Conservation (phyloP, 352 stramenopile genomes). For the Aphanomyces cochlioides region DNA sequence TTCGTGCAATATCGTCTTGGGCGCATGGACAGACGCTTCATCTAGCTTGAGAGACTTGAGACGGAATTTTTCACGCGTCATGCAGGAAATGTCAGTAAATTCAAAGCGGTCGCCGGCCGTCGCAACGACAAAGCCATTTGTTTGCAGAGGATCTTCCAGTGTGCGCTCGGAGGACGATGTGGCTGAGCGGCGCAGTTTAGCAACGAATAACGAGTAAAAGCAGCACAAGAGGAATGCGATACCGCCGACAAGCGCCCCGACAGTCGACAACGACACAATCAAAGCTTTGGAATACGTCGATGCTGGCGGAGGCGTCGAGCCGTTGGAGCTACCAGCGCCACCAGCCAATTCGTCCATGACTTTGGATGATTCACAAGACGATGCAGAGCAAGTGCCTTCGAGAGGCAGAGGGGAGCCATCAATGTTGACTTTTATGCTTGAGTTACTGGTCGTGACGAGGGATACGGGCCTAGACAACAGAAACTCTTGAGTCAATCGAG, state of each 20-base stretch:
- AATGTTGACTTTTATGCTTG: slow-evolving; percentile 60
- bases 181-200: slow-evolving; percentile 34
- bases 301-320: background rate
- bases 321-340: slow-evolving; percentile 34
- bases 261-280: slow-evolving; percentile 41
- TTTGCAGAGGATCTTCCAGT: slow-evolving; percentile 17
- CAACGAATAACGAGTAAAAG: slow-evolving; percentile 29
- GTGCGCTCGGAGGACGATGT: too few species aligned
- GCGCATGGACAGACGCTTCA: background rate
- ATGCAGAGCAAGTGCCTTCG: slow-evolving; percentile 55
- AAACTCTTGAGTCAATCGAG: background rate
- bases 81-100: background rate
- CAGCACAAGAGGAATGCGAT: slow-evolving; percentile 39
- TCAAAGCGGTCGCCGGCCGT: background rate
- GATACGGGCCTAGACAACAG: slow-evolving; percentile 39
- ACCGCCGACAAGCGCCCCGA: slow-evolving; percentile 32
- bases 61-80: slow-evolving; percentile 30
- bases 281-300: slow-evolving; percentile 34
- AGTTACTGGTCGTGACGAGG: slow-evolving; percentile 34
- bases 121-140: background rate
- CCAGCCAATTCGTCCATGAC: slow-evolving; percentile 20
- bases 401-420: slow-evolving; percentile 66
- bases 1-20: slow-evolving; percentile 54
- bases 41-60: slow-evolving; percentile 29
- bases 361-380: slow-evolving; percentile 48